Base-by-base conservation (phyloP, 257 asterid genomes). In the Lantana camara region DNA sequence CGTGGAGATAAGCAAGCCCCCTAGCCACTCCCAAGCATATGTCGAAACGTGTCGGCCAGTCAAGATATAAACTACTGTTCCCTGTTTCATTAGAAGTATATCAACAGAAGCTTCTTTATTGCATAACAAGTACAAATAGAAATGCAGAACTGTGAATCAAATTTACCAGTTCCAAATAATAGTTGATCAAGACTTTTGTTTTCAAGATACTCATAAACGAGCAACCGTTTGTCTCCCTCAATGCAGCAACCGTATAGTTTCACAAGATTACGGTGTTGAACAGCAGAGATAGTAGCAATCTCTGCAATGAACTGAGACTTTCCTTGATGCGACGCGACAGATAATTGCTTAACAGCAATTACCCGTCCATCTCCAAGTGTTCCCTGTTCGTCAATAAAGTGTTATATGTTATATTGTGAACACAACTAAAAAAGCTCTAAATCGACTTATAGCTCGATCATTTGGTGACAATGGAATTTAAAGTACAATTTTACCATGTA, bases 201-300 rank as follows among this genome's bases (percentile, higher is more conserved):
- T 57, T 79, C 81, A 17, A 72, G 91, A 52, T 77, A 84, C 81
- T 79, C 91, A 46, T 84, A 84, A 7, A 84, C 86, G 54, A 84
- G 88, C 52, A 79, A 57, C 49, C 86, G 66, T 35, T 76, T 73
- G 3, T 70, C 71, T 59, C 84, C 89, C 73, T 82, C 86, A 8
- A 82, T 79, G 81, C 91, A 84, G 72, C 91, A 84, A 5, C 91
- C 91, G 41, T 61, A 73, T 46, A 82, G 40, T 60, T 75, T 84
- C 66, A 84, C 91, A 12, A 81, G 91, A 76, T 84, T 84, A 40
- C 86, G 86, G 51, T 84, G 88, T 35, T 84, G 88, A 55, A 84
- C 88, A 27, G 85, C 83, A 24, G 91, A 84, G 45, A 81, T 81
- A 22, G 84, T 70, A 14, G 84, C 88, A 38, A 84, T 79, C 72